These are phyloP conservation scores for Gossypium armourianum DNA, from an alignment of 441 rosid species.

Conservation along the genomic window DNA sequence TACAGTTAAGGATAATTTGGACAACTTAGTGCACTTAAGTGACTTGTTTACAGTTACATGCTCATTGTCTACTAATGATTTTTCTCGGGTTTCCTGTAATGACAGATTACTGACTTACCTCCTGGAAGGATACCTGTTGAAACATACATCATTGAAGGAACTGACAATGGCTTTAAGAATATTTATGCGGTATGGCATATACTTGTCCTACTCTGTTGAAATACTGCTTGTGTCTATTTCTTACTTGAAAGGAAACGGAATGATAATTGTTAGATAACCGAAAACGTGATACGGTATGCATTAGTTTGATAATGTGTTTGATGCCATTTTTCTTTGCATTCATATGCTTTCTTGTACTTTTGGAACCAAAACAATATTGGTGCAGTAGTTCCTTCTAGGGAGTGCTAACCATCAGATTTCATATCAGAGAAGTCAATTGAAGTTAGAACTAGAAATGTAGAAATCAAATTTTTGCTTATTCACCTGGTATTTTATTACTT, in stretches of 20 bases:
- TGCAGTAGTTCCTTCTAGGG: background rate
- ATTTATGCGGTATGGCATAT: constrained; percentile 50
- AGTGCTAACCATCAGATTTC: background rate
- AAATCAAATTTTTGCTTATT: background rate
- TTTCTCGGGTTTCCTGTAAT: constrained; percentile 12
- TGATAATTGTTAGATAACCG: background rate
- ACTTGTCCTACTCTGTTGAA: constrained; percentile 4
- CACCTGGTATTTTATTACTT: background rate
- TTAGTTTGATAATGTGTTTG: background rate
- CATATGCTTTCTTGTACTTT: background rate
- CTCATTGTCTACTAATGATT: background rate
- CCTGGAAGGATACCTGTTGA: constrained; percentile 85
- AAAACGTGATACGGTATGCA: background rate
- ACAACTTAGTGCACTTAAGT: constrained; percentile 1
- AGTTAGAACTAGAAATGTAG: background rate
- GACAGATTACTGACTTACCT: constrained; percentile 84
- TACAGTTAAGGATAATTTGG: background rate
- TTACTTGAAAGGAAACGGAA: background rate
- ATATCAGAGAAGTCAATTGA: constrained; percentile 8
- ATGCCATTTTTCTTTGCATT: background rate
- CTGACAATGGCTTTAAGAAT: constrained; percentile 42
- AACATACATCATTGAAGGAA: constrained; percentile 57
- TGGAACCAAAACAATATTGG: constrained; percentile 6
- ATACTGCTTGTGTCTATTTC: background rate
- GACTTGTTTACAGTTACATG: background rate